These are phyloP conservation scores for Pseudocercospora eumusae DNA, from an alignment of 2,329 filamentous ascomycete species.

Conservation along the genomic window DNA sequence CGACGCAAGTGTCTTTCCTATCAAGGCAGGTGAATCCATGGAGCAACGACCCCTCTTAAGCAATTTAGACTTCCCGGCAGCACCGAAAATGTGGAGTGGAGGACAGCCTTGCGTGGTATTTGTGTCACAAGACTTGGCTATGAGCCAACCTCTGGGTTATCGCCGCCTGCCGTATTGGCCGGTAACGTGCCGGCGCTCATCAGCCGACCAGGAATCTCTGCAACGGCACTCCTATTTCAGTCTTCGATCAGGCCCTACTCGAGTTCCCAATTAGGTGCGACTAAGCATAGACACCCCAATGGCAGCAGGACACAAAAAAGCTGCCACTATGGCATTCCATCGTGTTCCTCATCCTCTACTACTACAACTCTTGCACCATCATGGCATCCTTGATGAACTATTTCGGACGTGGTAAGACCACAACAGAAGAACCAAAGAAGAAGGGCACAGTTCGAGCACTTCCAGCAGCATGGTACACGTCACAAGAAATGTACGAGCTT, in stretches of 20 bases:
- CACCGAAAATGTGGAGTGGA: constrained; percentile 2
- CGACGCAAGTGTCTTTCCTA: background rate
- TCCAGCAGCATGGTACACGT: constrained; percentile 49
- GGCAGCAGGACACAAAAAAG: background rate
- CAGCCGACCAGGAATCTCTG: constrained; percentile 8
- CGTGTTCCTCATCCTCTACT: background rate
- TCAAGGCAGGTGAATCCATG: background rate
- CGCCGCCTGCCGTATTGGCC: background rate
- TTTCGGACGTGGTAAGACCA: constrained; percentile 9
- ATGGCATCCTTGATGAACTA: constrained; percentile 19
- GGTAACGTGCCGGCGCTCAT: constrained; percentile 7
- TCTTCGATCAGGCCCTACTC: background rate
- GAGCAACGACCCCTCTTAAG: background rate
- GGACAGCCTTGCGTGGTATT: constrained; percentile 5
- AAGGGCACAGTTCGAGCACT: constrained; percentile 38
- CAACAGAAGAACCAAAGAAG: constrained; percentile 11
- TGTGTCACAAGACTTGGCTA: constrained; percentile 2
- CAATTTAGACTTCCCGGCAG: background rate
- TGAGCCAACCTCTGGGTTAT: constrained; percentile 1
- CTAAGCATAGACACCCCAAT: background rate
- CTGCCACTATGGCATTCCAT: background rate
- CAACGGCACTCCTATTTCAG: constrained; percentile 3
- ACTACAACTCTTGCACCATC: background rate
- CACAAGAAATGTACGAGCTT: constrained; percentile 47
- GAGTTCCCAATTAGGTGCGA: constrained; percentile 4